Percentiles rank a stretch among this genome's conserved stretches.
Conservation (phyloP, 805 yeast genomes). For the Kluyveromyces dobzhanskii region DNA sequence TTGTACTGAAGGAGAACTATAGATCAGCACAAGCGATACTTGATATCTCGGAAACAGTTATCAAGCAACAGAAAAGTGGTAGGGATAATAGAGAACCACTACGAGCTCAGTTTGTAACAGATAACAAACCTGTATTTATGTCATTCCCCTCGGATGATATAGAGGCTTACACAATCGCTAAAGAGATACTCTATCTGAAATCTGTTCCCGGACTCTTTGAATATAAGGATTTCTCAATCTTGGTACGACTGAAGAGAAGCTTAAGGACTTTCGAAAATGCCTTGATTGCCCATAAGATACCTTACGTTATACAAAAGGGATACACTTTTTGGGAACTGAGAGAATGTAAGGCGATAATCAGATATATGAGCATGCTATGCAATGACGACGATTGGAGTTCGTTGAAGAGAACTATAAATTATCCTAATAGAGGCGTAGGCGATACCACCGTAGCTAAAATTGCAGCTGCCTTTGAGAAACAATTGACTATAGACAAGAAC, state of each 20-base stretch:
- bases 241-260: slow-evolving; percentile 57
- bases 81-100: slow-evolving; percentile 35
- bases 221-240: slow-evolving; percentile 59
- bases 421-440: slow-evolving; percentile 66
- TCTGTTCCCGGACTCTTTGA: slow-evolving; percentile 38
- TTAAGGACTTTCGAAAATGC: slow-evolving; percentile 59
- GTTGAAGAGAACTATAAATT: slow-evolving; percentile 44
- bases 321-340: slow-evolving; percentile 70
- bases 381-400: slow-evolving; percentile 56
- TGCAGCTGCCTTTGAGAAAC: slow-evolving; percentile 10
- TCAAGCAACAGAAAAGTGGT: slow-evolving; percentile 44
- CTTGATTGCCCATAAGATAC: slow-evolving; percentile 45
- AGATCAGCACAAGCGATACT: slow-evolving; percentile 69
- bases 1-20: slow-evolving; percentile 61
- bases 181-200: slow-evolving; percentile 43
- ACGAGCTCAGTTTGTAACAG: slow-evolving; percentile 35
- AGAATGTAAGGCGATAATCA: slow-evolving; percentile 56
- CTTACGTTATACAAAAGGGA: slow-evolving; percentile 65
- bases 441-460: slow-evolving; percentile 35
- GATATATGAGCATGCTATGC: slow-evolving; percentile 54
- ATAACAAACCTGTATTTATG: slow-evolving; percentile 41
- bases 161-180: slow-evolving; percentile 54
- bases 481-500: not conserved
- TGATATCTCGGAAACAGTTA: slow-evolving; percentile 52
- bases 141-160: slow-evolving; percentile 33